Percentiles rank a stretch among this genome's conserved stretches.
phyloP scores from a whole-genome alignment of 768 basidiomycete species.

The Kwoniella pini region DNA sequence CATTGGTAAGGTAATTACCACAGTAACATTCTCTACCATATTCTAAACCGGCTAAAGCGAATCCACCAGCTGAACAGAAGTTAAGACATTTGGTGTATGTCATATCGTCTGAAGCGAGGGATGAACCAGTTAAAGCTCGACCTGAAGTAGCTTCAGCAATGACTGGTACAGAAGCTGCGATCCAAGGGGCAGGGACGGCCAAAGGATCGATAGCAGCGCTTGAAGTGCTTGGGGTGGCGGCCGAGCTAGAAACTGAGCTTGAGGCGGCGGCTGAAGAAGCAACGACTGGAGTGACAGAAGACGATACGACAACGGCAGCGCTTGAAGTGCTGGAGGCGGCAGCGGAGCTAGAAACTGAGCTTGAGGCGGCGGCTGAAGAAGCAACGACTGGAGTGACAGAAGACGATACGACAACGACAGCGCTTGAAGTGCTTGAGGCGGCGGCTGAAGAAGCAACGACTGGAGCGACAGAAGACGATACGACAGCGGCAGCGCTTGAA shows the following conservation, averaged over 20 bases:
- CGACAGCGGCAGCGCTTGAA: background rate
- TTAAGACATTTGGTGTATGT: conserved; percentile 22
- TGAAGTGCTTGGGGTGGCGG: conserved; percentile 10
- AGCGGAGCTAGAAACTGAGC: conserved; percentile 14
- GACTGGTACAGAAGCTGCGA: conserved; percentile 15
- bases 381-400: conserved; percentile 11
- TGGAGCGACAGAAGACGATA: conserved; percentile 7
- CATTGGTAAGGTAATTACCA: conserved; percentile 62
- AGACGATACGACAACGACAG: background rate
- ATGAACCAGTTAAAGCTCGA: conserved; percentile 21
- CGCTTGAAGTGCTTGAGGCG: background rate
- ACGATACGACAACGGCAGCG: background rate
- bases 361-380: conserved; percentile 18
- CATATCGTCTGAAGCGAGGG: conserved; percentile 4
- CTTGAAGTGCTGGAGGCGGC: conserved; percentile 1
- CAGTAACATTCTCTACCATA: conserved; percentile 55
- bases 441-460: conserved; percentile 18
- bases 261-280: conserved; percentile 21
- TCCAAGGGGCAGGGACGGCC: conserved; percentile 16
- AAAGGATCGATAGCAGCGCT: conserved; percentile 19
- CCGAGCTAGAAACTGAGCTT: conserved; percentile 11
- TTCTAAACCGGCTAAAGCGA: conserved; percentile 30
- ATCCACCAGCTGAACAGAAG: conserved; percentile 17
- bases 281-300: background rate
- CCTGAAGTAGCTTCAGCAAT: conserved; percentile 23